Percentiles rank a stretch among this genome's conserved stretches.
phyloP scores from a whole-genome alignment of 176 grass and related monocot genomes.

The Melocanna baccifera region DNA sequence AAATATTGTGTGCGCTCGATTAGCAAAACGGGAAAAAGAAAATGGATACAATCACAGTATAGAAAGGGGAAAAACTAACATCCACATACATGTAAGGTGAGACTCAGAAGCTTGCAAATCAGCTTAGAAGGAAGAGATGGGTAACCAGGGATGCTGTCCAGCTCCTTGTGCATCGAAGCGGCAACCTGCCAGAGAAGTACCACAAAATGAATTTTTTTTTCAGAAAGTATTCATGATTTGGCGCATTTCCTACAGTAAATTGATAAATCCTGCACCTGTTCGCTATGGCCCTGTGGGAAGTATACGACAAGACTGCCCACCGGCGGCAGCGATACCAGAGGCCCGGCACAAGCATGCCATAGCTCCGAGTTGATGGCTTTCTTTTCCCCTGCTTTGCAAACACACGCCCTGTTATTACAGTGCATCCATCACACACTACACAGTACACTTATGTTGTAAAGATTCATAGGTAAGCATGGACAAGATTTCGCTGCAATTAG shows the following conservation, averaged over 20 bases:
- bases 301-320: slow-evolving; percentile 89
- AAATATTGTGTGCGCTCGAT: not conserved
- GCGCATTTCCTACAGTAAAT: not conserved
- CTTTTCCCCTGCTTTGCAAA: slow-evolving; percentile 72
- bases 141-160: slow-evolving; percentile 77
- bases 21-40: not conserved
- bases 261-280: slow-evolving; percentile 55
- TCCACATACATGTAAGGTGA: slow-evolving; percentile 74
- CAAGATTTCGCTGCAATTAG: not conserved
- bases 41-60: not conserved
- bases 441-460: not conserved
- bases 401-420: not conserved
- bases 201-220: not conserved
- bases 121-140: slow-evolving; percentile 90
- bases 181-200: slow-evolving; percentile 57
- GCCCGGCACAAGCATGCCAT: slow-evolving; percentile 97
- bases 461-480: not conserved
- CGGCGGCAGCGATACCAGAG: slow-evolving; percentile 76
- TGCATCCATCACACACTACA: not conserved
- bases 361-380: slow-evolving; percentile 88
- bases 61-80: not conserved
- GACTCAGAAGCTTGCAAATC: slow-evolving; percentile 83
- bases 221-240: not conserved
- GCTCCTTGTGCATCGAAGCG: slow-evolving; percentile 93
- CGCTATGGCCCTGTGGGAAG: slow-evolving; percentile 97